A percentile compares a stretch with the other conserved stretches of the same genome.
Evolutionary conservation across 2,329 filamentous ascomycete genomes (phyloP).

Genomic region (Epichloe sp.): DNA sequence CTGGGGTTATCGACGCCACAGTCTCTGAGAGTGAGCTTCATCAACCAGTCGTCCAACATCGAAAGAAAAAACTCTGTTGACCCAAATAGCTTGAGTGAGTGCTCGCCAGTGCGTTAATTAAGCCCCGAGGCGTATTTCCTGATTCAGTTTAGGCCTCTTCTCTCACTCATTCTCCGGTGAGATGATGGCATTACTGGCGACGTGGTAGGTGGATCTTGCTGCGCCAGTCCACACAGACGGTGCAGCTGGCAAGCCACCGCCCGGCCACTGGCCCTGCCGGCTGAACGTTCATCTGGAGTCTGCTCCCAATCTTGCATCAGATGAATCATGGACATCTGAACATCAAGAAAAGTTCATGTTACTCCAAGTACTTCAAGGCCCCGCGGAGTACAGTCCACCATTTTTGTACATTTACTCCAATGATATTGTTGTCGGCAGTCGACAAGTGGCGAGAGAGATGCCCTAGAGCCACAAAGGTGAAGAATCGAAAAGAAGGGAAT

Average conservation of each 20-base stretch:
- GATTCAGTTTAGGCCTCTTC: slow-evolving; percentile 1
- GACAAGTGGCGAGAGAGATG: too few species aligned
- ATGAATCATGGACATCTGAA: not conserved
- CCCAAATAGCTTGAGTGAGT: not conserved
- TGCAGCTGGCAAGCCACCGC: not conserved
- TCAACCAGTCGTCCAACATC: not conserved
- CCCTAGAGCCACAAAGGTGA: too few species aligned
- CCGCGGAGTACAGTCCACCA: too few species aligned
- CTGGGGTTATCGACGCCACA: not conserved
- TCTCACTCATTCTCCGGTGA: slow-evolving; percentile 2
- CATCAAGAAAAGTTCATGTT: not conserved
- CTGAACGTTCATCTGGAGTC: not conserved
- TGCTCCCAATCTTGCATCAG: not conserved
- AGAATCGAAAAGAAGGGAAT: not conserved
- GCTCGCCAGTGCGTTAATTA: not conserved
- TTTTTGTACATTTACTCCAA: too few species aligned
- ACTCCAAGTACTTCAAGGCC: too few species aligned
- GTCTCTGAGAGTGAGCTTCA: too few species aligned
- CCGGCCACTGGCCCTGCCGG: not conserved
- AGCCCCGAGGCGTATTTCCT: not conserved
- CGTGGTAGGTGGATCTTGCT: not conserved
- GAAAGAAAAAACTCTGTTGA: not conserved
- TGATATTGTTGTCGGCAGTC: too few species aligned
- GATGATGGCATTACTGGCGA: not conserved
- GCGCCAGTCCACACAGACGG: not conserved